Percentiles rank a stretch among this genome's conserved stretches.
Evolutionary conservation across 208 protist species (phyloP).

Genomic region (Trichomonas tenax): DNA sequence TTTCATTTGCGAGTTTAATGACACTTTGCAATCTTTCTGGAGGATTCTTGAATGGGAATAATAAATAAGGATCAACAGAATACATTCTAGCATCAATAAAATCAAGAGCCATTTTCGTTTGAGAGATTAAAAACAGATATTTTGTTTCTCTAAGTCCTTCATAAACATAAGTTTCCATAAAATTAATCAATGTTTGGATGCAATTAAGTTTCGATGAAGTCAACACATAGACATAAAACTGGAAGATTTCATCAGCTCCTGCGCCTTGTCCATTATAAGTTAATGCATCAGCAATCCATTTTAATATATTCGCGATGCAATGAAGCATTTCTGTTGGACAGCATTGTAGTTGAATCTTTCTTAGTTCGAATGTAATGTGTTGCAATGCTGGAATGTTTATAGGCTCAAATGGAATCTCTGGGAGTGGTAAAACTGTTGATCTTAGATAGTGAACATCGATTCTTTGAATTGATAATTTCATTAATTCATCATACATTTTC

Average conservation of each 20-base stretch:
- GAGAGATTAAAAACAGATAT: neutral
- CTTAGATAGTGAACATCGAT: neutral
- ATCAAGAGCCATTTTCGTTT: neutral
- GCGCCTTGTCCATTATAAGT: neutral
- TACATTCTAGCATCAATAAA: neutral
- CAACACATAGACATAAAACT: neutral
- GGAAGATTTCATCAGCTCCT: slow-evolving; percentile 1
- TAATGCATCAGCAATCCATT: neutral
- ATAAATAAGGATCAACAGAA: neutral
- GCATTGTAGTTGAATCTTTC: neutral
- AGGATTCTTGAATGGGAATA: neutral
- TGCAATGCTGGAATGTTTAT: neutral
- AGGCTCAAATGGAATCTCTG: neutral
- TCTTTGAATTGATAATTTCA: neutral
- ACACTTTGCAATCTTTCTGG: neutral
- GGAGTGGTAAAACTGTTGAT: neutral
- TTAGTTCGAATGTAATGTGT: neutral
- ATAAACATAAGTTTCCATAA: neutral
- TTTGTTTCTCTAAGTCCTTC: neutral
- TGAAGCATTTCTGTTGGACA: neutral
- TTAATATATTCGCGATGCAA: neutral
- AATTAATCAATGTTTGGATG: neutral
- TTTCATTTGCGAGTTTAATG: neutral
- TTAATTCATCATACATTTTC: neutral
- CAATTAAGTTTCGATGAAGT: neutral